Conservation (phyloP, 140 eudicot species). For the Flaveria floridana region DNA sequence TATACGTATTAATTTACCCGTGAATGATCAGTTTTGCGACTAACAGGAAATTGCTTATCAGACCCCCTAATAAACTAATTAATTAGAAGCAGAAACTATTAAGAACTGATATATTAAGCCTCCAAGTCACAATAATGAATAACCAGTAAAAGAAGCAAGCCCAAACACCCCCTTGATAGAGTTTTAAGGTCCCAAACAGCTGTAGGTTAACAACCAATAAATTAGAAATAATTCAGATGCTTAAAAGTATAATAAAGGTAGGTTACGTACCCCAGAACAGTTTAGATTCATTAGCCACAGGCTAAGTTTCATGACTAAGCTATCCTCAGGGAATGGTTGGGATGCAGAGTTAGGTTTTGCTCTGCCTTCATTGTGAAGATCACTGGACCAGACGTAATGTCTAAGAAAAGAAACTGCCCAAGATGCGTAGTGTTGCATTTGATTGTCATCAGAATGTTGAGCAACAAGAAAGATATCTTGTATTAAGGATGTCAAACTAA, state of each 20-base stretch:
- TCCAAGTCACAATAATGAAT: conserved; percentile 7
- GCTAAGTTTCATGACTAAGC: conserved; percentile 67
- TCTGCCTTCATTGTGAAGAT: conserved; percentile 42
- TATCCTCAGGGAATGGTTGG: conserved; percentile 63
- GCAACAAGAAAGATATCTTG: conserved; percentile 92
- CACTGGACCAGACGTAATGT: conserved; percentile 53
- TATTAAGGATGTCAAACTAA: conserved; percentile 44
- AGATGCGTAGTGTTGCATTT: conserved; percentile 73
- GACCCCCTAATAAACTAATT: not conserved
- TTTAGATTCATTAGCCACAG: conserved; percentile 71
- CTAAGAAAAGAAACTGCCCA: conserved; percentile 93
- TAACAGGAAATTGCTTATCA: not conserved
- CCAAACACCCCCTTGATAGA: not conserved
- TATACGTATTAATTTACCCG: not conserved
- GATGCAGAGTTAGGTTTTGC: conserved; percentile 43
- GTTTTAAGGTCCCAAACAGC: conserved; percentile 19
- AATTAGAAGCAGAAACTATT: conserved; percentile 16
- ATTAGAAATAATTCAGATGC: not conserved
- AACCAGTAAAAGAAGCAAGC: not conserved
- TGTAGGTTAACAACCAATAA: not conserved
- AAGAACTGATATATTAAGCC: not conserved
- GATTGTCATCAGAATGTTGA: conserved; percentile 66
- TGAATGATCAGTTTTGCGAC: not conserved
- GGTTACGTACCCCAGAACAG: conserved; percentile 52
- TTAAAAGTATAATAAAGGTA: conserved; percentile 9